phyloP scores from a whole-genome alignment of 1,139 yeast genomes.

The Candida buenavistaensis region DNA sequence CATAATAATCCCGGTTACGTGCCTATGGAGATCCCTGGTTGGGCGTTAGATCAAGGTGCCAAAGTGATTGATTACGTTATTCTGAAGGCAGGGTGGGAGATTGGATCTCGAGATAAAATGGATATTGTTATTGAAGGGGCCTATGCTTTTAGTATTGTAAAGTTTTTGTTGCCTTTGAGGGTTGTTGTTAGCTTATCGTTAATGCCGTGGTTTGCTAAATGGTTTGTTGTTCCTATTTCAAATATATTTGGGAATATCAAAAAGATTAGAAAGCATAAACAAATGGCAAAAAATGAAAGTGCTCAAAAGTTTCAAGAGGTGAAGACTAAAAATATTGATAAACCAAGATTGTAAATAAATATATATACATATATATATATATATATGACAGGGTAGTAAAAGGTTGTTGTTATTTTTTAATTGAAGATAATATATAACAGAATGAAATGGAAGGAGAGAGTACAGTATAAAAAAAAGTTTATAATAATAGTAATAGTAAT shows the following conservation, averaged over 20 bases:
- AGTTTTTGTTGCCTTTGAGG: slow-evolving; percentile 60
- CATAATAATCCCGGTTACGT: slow-evolving; percentile 49
- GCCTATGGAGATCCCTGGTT: slow-evolving; percentile 62
- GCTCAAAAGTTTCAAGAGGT: no score
- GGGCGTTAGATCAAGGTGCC: slow-evolving; percentile 64
- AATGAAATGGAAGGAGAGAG: no score
- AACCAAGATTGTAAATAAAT: slow-evolving; percentile 30
- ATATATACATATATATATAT: not conserved
- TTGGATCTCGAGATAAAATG: slow-evolving; percentile 53
- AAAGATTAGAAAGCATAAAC: slow-evolving; percentile 13
- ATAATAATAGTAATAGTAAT: not conserved
- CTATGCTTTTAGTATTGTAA: slow-evolving; percentile 78
- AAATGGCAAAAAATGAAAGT: no score
- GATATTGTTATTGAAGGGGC: slow-evolving; percentile 78
- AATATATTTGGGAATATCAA: slow-evolving; percentile 27
- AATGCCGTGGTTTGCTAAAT: slow-evolving; percentile 70
- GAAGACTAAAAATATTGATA: slow-evolving; percentile 24
- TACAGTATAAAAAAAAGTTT: not conserved
- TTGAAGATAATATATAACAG: no score
- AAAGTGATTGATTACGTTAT: slow-evolving; percentile 53
- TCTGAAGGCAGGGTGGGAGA: slow-evolving; percentile 30
- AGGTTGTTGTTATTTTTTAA: no score
- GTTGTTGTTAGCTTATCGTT: slow-evolving; percentile 54
- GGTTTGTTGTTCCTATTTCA: slow-evolving; percentile 55
- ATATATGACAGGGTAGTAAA: no score